These are phyloP conservation scores for Pseudogymnoascus verrucosus DNA, from an alignment of 2,329 filamentous ascomycete genomes.

Conservation along the genomic window DNA sequence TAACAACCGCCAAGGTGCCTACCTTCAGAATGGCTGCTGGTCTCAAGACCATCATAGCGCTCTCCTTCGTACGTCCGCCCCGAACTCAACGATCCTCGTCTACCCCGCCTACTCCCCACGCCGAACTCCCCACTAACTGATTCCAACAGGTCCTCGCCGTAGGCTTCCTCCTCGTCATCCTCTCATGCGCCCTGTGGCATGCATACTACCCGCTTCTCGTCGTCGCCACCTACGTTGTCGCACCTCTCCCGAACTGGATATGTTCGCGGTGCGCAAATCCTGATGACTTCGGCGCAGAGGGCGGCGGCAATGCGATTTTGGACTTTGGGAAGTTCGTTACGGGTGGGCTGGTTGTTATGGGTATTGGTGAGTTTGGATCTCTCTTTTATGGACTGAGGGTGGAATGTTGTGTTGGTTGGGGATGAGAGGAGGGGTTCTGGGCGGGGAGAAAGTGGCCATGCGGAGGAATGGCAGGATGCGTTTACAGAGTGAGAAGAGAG, in stretches of 20 bases:
- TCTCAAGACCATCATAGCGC: constrained; percentile 96
- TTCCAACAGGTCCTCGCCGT: constrained; percentile 74
- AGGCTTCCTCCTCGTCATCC: constrained; percentile 96
- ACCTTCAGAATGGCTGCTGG: constrained; percentile 58
- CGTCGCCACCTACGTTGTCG: constrained; percentile 89
- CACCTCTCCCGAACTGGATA: constrained; percentile 94
- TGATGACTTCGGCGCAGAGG: constrained; percentile 89
- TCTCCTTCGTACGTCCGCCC: constrained; percentile 70
- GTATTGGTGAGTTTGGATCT: constrained; percentile 65
- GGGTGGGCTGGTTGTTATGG: constrained; percentile 94
- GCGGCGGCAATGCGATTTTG: constrained; percentile 71
- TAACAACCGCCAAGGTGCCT: constrained; percentile 15
- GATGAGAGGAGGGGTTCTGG: background rate
- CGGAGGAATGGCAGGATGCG: background rate
- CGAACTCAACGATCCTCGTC: background rate
- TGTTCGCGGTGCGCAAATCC: constrained; percentile 80
- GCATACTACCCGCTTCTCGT: constrained; percentile 94
- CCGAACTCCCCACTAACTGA: constrained; percentile 11
- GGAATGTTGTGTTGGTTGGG: background rate
- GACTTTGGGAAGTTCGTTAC: constrained; percentile 93
- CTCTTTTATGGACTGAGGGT: background rate
- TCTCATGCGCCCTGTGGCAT: constrained; percentile 90
- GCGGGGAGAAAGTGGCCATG: background rate
- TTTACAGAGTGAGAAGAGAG: background rate
- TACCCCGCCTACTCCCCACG: background rate